Conservation (phyloP, 768 basidiomycete genomes). For the Sporobolomyces phaffii region DNA sequence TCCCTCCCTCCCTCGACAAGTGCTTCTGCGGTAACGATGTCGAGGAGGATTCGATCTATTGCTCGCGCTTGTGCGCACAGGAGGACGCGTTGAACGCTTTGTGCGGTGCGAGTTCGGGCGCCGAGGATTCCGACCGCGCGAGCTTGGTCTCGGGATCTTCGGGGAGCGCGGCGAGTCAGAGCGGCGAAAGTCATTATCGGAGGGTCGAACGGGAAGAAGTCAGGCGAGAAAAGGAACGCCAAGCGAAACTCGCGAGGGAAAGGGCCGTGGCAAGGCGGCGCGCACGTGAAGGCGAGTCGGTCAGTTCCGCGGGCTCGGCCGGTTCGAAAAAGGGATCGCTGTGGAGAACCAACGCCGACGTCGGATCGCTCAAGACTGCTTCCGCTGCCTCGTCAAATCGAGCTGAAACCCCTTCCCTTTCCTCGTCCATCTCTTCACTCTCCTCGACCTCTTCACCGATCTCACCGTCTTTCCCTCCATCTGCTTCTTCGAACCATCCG, state of each 20-base stretch:
- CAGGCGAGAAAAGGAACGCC: conserved; percentile 11
- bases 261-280: conserved; percentile 3
- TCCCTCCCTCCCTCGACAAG: conserved; percentile 22
- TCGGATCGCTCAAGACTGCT: background rate
- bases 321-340: conserved; percentile 3
- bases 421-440: conserved; percentile 17
- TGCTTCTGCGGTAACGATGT: conserved; percentile 32
- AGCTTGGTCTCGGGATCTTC: conserved; percentile 4
- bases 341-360: conserved; percentile 12
- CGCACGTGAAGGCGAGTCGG: background rate
- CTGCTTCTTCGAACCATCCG: background rate
- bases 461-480: conserved; percentile 15
- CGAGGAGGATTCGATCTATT: conserved; percentile 38
- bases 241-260: conserved; percentile 5
- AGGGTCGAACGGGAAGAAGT: conserved; percentile 16
- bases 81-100: conserved; percentile 33
- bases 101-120: conserved; percentile 20
- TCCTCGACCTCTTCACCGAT: conserved; percentile 6
- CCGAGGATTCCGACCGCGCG: conserved; percentile 11
- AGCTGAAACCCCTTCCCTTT: conserved; percentile 22
- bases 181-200: conserved; percentile 27
- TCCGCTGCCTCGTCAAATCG: background rate
- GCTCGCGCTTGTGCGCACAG: conserved; percentile 21
- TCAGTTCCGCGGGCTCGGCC: background rate
- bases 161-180: conserved; percentile 1